Evolutionary conservation across 371 early-diverging fungal genomes (phyloP), one percentile per base, ranked within the genome.

Genomic region (Mortierella polycephala): DNA sequence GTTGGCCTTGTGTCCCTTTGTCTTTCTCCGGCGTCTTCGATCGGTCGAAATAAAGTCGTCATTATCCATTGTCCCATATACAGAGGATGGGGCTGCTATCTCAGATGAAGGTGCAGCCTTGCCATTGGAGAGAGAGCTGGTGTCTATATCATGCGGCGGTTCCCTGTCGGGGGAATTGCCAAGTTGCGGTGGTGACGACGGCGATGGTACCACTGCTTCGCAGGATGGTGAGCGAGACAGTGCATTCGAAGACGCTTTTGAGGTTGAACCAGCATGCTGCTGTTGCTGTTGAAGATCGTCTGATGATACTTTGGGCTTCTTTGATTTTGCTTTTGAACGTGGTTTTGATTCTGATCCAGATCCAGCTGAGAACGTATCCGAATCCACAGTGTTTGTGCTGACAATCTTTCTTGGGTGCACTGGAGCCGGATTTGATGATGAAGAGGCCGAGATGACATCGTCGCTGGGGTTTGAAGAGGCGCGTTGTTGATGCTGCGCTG

Each of bases 301-400:
- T 20, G 59, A 59, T 52, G 46, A 14, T 9, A 47, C 56, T 49
- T 60, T 64, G 11, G 57, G 20, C 37, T 62, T 73, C 49, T 59
- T 57, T 13, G 73, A 30, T 51, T 58, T 73, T 57, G 57, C 20
- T 37, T 67, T 72, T 10, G 65, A 60, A 20, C 71, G 61, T 30
- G 66, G 40, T 37, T 62, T 69, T n/a, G 75, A 70, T 62, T 75
- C 75, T 50, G 75, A 75, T 67, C 75, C 75, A 14, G 75, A 75
- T 50, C 75, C 75, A 18, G 75, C 75, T 41, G 75, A 75, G 20
- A 60, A 56, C 44, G 66, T 55, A 55, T 75, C 70, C 42, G 70
- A 39, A 23, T 40, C 18, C 9, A 20, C 52, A 37, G 42, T 8
- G 47, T 37, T 42, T 8, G 60, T 10, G 9, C 62, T 41, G 16